Evolutionary conservation across 2,329 filamentous ascomycete genomes (phyloP).

Genomic region (Fusarium neocosmosporiellum): DNA sequence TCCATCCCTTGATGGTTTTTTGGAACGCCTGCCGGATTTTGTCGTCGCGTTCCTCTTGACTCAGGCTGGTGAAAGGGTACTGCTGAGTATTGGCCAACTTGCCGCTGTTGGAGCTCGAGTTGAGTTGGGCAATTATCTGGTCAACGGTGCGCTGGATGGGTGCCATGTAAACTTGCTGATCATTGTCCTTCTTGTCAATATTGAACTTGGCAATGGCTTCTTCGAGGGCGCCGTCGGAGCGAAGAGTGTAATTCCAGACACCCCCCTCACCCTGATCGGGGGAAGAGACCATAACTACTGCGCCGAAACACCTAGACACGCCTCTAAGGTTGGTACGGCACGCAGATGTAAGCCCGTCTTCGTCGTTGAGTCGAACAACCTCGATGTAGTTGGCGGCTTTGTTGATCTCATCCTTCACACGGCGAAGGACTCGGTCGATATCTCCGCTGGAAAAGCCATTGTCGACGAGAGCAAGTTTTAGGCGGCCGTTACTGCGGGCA

Average conservation of each 20-base stretch:
- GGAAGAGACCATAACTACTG: constrained; percentile 79
- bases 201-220: constrained; percentile 70
- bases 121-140: constrained; percentile 71
- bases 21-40: constrained; percentile 78
- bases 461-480: constrained; percentile 83
- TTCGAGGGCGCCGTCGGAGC: constrained; percentile 76
- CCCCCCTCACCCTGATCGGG: constrained; percentile 74
- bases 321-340: constrained; percentile 75
- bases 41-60: constrained; percentile 72
- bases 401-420: constrained; percentile 68
- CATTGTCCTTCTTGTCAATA: constrained; percentile 73
- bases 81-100: constrained; percentile 62
- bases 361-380: constrained; percentile 63
- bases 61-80: constrained; percentile 81
- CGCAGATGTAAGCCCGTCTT: constrained; percentile 68
- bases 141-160: constrained; percentile 86
- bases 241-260: constrained; percentile 88
- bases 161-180: constrained; percentile 80
- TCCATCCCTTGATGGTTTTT: constrained; percentile 75
- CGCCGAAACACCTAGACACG: constrained; percentile 78
- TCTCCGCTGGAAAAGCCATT: constrained; percentile 75
- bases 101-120: constrained; percentile 53
- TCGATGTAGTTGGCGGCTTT: constrained; percentile 64
- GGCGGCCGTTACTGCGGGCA: constrained; percentile 66
- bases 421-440: constrained; percentile 77